Evolutionary conservation across 495 filamentous ascomycete species (phyloP).

Genomic region (Xylaria curta): DNA sequence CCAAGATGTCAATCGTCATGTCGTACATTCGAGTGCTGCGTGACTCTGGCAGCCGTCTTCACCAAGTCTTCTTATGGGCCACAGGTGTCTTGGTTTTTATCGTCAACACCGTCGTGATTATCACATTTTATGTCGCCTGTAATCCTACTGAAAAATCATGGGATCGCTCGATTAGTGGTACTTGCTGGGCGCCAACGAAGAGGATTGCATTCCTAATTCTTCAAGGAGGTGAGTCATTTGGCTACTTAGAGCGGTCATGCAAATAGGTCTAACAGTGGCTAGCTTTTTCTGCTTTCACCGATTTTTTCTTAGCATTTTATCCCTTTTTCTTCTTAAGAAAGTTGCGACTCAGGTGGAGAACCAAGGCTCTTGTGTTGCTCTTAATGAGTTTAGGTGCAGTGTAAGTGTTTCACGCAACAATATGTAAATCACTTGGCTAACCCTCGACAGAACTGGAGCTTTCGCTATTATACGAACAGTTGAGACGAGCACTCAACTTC

Average conservation of each 20-base stretch:
- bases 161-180: background rate
- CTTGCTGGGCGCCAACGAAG: background rate
- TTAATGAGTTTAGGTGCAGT: background rate
- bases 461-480: background rate
- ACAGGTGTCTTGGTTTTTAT: background rate
- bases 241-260: background rate
- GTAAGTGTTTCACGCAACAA: background rate
- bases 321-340: background rate
- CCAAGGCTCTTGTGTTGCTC: background rate
- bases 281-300: background rate
- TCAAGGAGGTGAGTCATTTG: background rate
- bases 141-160: background rate
- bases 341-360: background rate
- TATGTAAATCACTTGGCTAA: background rate
- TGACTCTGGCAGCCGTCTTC: background rate
- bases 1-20: background rate
- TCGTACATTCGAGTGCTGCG: background rate
- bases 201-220: background rate
- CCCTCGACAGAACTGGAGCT: background rate
- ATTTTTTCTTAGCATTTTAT: background rate
- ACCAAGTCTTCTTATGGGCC: background rate
- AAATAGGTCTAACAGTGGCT: background rate
- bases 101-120: background rate
- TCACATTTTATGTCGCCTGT: background rate
- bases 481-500: background rate